A percentile compares a stretch with the other conserved stretches of the same genome.
Conservation (phyloP, 2,329 filamentous ascomycete species). For the Lachnellula hyalina region DNA sequence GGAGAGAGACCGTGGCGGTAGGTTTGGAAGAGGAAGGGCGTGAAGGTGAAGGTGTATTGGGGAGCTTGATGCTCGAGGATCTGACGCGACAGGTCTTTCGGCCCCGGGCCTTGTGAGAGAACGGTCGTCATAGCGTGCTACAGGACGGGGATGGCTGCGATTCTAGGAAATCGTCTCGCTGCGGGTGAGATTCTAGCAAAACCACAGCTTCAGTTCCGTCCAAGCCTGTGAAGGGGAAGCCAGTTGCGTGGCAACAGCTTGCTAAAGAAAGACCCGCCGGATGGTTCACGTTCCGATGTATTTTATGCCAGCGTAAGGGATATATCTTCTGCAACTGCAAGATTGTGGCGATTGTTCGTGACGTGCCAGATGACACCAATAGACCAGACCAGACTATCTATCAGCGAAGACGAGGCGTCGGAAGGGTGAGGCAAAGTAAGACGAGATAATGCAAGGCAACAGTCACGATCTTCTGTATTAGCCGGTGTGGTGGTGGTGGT, state of each 20-base stretch:
- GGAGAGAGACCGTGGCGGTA: slow-evolving; percentile 80
- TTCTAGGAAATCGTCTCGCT: not conserved
- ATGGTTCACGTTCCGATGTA: not conserved
- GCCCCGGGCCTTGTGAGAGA: slow-evolving; percentile 22
- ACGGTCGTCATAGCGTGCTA: slow-evolving; percentile 17
- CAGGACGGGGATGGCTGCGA: not conserved
- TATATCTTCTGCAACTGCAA: not conserved
- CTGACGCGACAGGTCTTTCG: slow-evolving; percentile 28
- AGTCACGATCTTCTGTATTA: too few relatives aligned
- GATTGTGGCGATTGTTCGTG: not conserved
- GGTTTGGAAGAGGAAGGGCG: slow-evolving; percentile 74
- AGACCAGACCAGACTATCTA: not conserved
- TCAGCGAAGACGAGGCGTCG: too few relatives aligned
- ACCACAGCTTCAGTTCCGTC: not conserved
- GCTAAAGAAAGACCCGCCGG: not conserved
- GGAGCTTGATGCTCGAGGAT: slow-evolving; percentile 54
- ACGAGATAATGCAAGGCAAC: too few relatives aligned
- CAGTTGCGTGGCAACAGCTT: not conserved
- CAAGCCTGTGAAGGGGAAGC: not conserved
- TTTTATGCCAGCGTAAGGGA: not conserved
- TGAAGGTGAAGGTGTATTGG: slow-evolving; percentile 73
- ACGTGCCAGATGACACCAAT: not conserved
- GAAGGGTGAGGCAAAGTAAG: too few relatives aligned
- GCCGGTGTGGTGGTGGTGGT: too few relatives aligned
- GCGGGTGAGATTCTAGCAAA: not conserved